Percentiles rank a stretch among this genome's conserved stretches.
phyloP scores from a whole-genome alignment of 805 yeast genomes.

The Wickerhamiella australiensis region DNA sequence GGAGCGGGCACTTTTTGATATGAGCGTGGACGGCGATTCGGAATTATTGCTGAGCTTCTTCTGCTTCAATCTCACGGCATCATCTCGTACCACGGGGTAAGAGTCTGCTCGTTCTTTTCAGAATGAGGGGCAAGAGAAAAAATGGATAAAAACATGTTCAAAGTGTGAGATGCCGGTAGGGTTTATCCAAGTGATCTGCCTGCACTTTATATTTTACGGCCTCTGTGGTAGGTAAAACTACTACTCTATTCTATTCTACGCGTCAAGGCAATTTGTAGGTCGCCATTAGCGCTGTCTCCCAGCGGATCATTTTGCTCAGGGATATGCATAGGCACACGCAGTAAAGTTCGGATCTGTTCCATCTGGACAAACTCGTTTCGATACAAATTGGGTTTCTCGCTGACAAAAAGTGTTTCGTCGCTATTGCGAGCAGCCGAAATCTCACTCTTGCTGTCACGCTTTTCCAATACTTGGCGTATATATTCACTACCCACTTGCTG shows the following conservation, averaged over 20 bases:
- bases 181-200: too few relatives aligned
- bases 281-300: slow-evolving; percentile 7
- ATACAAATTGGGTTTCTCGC: slow-evolving; percentile 58
- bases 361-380: slow-evolving; percentile 35
- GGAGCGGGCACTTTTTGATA: slow-evolving; percentile 13
- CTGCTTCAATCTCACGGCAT: slow-evolving; percentile 9
- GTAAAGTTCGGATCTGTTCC: slow-evolving; percentile 12
- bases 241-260: background rate
- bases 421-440: slow-evolving; percentile 16
- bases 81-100: background rate
- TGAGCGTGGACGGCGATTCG: slow-evolving; percentile 6
- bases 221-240: background rate
- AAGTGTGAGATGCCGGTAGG: too few relatives aligned
- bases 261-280: slow-evolving; percentile 3
- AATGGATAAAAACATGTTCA: background rate
- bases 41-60: slow-evolving; percentile 11
- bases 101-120: background rate
- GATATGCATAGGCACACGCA: background rate
- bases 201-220: too few relatives aligned
- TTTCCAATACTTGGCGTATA: slow-evolving; percentile 9
- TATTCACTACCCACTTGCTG: slow-evolving; percentile 10
- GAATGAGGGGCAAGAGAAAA: background rate
- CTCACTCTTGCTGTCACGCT: slow-evolving; percentile 18
- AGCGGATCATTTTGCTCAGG: background rate
- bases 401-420: slow-evolving; percentile 42